Base-by-base conservation (phyloP, 2,329 filamentous ascomycete genomes). In the Knufia fluminis region DNA sequence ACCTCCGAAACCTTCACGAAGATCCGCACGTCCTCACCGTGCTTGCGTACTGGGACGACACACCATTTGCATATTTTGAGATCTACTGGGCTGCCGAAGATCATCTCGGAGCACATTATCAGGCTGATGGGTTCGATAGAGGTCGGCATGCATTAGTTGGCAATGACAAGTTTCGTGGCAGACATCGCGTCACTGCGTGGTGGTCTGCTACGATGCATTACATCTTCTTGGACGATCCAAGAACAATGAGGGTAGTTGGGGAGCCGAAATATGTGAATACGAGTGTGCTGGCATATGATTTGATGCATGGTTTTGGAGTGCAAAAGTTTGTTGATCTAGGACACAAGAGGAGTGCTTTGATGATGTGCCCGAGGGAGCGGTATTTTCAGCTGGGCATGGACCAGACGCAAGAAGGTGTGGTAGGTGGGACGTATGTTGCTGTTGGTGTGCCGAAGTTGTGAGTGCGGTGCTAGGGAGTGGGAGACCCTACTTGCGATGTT, bases 71-170 rank as follows among this genome's bases (percentile, higher is more conserved):
- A 0, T 90, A 90, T 63, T 89, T 86, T 62, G 86, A 91, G 64
- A 71, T 89, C 1, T 90, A 89, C 64, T 90, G 84, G 84, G 82
- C 80, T 31, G 81, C 80, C 71, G 78, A 81, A 63, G 78, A 81
- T 54, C 75, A 79, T 53, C 73, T 76, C 57, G 78, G 78, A 33
- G 76, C 76, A 1, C 73, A 80, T 78, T 77, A 60, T 42, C 66
- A 72, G 40, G 72, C 77, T 7, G 69, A 68, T 19, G 71, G 75
- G 51, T 80, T 74, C 56, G 78, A 81, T 57, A 75, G 78, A 36
- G 78, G 78, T 12, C 71, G 78, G 19, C 78, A 81, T 63, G 78
- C 76, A 0, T 71, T 81, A 1, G 77, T 80, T 3, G 78, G 78
- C 28, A 74, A 80, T 52, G 65, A 69, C 2, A 66, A 68, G 19